Percentiles rank a stretch among this genome's conserved stretches.
Evolutionary conservation across 225 moss, liverwort and hornwort genomes (phyloP).

Genomic region (Sphagnum contortum): DNA sequence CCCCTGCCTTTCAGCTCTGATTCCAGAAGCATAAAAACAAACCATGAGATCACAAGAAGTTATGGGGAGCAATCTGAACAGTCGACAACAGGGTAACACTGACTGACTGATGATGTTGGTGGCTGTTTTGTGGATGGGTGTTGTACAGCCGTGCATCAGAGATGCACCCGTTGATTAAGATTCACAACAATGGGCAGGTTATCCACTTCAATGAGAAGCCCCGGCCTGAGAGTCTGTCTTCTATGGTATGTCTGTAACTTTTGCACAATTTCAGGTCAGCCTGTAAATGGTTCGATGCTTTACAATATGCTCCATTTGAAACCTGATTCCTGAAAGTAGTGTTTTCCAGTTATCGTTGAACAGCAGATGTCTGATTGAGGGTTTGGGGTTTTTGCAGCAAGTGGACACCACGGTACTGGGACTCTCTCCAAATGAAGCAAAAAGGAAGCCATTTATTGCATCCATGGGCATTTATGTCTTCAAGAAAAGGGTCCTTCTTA

Average conservation of each 20-base stretch:
- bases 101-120: neutral
- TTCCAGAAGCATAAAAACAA: too few relatives aligned
- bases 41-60: too few relatives aligned
- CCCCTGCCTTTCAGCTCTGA: too few relatives aligned
- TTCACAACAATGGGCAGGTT: conserved; percentile 70
- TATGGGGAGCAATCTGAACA: too few relatives aligned
- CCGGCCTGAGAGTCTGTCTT: conserved; percentile 56
- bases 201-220: conserved; percentile 93
- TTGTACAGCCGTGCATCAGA: conserved; percentile 82
- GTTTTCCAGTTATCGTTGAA: neutral
- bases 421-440: conserved; percentile 40
- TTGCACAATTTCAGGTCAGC: neutral
- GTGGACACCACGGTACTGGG: conserved; percentile 54
- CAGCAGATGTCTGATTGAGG: neutral
- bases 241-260: conserved; percentile 46
- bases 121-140: neutral
- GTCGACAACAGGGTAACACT: too few relatives aligned
- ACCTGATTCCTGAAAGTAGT: neutral
- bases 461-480: conserved; percentile 52
- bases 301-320: neutral
- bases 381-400: conserved; percentile 24
- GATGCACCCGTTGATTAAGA: conserved; percentile 76
- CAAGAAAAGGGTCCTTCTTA: conserved; percentile 15
- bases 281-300: neutral
- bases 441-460: conserved; percentile 53